Conservation (phyloP, 352 stramenopile species). For the Globisporangium abappressorium region DNA sequence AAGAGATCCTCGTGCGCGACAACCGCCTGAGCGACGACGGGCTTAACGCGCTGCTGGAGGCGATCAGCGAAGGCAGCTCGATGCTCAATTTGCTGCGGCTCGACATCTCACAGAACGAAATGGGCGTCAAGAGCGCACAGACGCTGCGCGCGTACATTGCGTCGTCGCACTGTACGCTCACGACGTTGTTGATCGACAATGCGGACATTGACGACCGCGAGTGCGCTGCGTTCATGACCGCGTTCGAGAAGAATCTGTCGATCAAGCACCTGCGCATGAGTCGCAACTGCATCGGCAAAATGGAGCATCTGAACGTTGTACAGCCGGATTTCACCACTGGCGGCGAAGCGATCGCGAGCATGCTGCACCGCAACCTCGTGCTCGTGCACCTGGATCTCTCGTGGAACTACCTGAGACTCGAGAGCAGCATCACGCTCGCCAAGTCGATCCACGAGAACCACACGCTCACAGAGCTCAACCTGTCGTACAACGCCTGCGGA, state of each 20-base stretch:
- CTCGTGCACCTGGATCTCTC: conserved; percentile 81
- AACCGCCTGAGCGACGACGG: conserved; percentile 84
- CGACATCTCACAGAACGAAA: conserved; percentile 75
- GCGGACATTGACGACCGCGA: conserved; percentile 89
- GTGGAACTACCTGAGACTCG: conserved; percentile 87
- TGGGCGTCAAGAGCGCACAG: conserved; percentile 53
- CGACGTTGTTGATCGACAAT: conserved; percentile 68
- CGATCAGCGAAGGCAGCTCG: conserved; percentile 46
- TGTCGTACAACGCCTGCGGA: conserved; percentile 77
- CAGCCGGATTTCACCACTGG: conserved; percentile 80
- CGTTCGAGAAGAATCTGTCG: conserved; percentile 79
- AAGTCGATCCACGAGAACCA: conserved; percentile 60
- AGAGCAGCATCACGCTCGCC: conserved; percentile 68
- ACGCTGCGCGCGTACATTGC: conserved; percentile 58
- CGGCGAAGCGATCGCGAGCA: conserved; percentile 86
- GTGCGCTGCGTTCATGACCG: conserved; percentile 80
- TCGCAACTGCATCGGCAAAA: conserved; percentile 85
- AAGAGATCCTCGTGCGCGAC: conserved; percentile 84
- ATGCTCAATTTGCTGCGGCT: conserved; percentile 50
- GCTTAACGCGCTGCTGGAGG: conserved; percentile 51
- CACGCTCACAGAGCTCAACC: conserved; percentile 61
- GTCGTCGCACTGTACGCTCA: conserved; percentile 56
- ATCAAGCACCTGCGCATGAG: conserved; percentile 74
- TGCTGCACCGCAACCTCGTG: conserved; percentile 77
- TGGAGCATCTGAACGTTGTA: conserved; percentile 88